These are phyloP conservation scores for Microcyclospora pomicola DNA, from an alignment of 2,329 filamentous ascomycete genomes.

Conservation along the genomic window DNA sequence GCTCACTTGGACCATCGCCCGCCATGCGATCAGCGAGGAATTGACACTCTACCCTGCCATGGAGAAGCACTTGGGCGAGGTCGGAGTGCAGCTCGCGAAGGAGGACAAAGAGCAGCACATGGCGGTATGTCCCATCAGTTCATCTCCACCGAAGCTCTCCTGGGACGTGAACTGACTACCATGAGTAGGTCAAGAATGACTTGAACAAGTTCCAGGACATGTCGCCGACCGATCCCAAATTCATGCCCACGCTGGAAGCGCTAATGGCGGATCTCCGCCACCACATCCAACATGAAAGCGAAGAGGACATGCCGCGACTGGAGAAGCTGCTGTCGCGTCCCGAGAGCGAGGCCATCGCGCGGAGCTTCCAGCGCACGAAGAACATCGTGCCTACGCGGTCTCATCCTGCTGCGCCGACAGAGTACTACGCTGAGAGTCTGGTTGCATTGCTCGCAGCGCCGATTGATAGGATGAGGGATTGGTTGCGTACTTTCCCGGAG, in stretches of 20 bases:
- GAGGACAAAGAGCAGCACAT: conserved; percentile 22
- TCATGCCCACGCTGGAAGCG: conserved; percentile 8
- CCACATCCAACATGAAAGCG: conserved; percentile 12
- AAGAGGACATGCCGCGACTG: conserved; percentile 12
- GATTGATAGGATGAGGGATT: conserved; percentile 11
- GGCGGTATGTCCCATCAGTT: neutral
- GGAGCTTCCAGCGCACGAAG: conserved; percentile 11
- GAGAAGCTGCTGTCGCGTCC: conserved; percentile 8
- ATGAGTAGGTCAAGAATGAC: conserved; percentile 12
- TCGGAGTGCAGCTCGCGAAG: conserved; percentile 21
- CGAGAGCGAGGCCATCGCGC: conserved; percentile 9
- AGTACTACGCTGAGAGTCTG: conserved; percentile 7
- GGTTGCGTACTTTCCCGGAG: conserved; percentile 1
- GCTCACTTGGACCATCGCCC: conserved; percentile 40
- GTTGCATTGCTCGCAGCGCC: conserved; percentile 11
- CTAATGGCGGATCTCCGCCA: conserved; percentile 9
- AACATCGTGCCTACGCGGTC: conserved; percentile 9
- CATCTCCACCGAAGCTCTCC: too few relatives aligned
- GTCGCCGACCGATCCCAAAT: conserved; percentile 6
- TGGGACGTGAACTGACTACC: too few relatives aligned
- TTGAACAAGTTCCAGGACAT: conserved; percentile 10
- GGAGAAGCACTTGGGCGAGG: conserved; percentile 21
- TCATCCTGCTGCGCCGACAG: conserved; percentile 7
- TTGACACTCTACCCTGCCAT: conserved; percentile 27
- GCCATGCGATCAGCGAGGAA: conserved; percentile 39